Base-by-base conservation (phyloP, 768 basidiomycete genomes). In the Boletus bicolor region DNA sequence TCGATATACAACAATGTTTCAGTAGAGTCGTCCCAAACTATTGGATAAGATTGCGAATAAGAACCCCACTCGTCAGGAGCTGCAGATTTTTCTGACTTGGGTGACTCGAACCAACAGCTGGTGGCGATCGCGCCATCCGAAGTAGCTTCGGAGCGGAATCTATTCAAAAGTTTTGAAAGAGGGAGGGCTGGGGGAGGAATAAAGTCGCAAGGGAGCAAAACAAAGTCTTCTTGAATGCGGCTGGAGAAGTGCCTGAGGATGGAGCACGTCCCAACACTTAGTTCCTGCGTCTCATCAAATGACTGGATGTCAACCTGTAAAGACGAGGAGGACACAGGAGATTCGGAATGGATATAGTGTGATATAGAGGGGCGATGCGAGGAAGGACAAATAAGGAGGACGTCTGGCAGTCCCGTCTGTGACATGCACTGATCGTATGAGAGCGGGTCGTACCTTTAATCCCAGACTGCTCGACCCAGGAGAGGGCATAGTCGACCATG, bases 121-220 rank as follows among this genome's bases (percentile, higher is more conserved):
- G 85, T 85, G 2, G 81, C 82, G 60, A 92, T 77, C 43, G 82
- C 76, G 34, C 82, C 80, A 73, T 85, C 79, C 37, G 83, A 79
- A 49, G 84, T 76, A 0, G 82, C 74, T 59, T 93, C 87, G 11
- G 82, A 79, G 34, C 95, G 84, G 69, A 94, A 95, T 65, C 85
- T 88, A 71, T 98, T 85, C 43, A 97, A 75, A 2, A 97, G 73
- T 0, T 73, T 74, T 32, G 79, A 79, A 7, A 98, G 79, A 6
- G 86, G 76, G n/a, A 97, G 77, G 0, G 82, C 74, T 0, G 85
- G 75, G 0, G 93, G 87, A 9, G 93, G 86, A 21, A 93, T 79
- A 48, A 97, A 91, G 70, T 98, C 95, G 66, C 93, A 97, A 7
- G 95, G 89, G 2, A 98, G 80, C 24, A 98, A 72, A 39, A 97